Conservation (phyloP, 2,329 filamentous ascomycete genomes). For the Phyllosticta paracitricarpa region DNA sequence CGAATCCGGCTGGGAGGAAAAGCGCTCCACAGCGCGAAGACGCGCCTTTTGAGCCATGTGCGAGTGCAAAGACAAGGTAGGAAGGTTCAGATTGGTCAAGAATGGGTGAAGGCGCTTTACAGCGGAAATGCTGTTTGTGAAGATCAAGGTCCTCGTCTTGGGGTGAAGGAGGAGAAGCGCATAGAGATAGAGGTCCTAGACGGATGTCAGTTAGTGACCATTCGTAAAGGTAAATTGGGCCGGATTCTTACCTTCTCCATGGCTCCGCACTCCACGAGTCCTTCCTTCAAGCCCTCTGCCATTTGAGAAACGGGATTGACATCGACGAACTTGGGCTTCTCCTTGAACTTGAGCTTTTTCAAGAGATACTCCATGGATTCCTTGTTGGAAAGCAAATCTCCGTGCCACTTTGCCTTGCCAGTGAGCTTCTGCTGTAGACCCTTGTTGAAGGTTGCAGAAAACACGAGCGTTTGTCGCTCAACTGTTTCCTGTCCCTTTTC, state of each 20-base stretch:
- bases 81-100: conserved; percentile 70
- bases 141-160: conserved; percentile 72
- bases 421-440: conserved; percentile 83
- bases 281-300: conserved; percentile 77
- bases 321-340: conserved; percentile 83
- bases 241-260: conserved; percentile 66
- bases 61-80: conserved; percentile 72
- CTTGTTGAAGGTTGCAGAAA: conserved; percentile 93
- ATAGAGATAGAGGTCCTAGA: conserved; percentile 82
- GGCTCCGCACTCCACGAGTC: conserved; percentile 80
- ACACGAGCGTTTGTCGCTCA: conserved; percentile 78
- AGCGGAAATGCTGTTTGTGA: conserved; percentile 91
- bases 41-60: conserved; percentile 95
- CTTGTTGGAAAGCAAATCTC: conserved; percentile 58
- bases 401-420: conserved; percentile 55
- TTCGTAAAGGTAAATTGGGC: background rate
- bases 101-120: conserved; percentile 79
- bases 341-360: conserved; percentile 77
- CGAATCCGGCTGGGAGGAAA: conserved; percentile 54
- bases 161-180: conserved; percentile 74
- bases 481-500: conserved; percentile 16
- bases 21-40: conserved; percentile 82
- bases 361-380: conserved; percentile 90
- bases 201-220: conserved; percentile 13
- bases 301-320: conserved; percentile 84